Conservation (phyloP, 441 rosid genomes). For the Corymbia citriodora region DNA sequence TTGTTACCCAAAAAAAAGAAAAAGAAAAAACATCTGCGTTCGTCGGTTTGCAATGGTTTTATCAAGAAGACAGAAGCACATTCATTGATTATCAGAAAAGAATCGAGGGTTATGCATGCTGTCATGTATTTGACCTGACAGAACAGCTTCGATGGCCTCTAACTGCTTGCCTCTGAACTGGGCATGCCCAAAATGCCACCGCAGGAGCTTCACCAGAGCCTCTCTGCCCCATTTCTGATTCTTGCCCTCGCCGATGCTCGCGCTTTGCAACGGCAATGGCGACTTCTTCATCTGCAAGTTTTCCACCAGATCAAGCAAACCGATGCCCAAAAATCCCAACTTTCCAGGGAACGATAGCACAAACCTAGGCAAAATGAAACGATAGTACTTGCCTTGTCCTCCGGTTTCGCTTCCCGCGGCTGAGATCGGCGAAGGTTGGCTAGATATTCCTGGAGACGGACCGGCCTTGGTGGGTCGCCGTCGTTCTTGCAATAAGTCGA, state of each 20-base stretch:
- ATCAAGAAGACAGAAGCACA: neutral
- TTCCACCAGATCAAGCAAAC: neutral
- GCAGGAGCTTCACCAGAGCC: slow-evolving; percentile 67
- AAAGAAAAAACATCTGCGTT: neutral
- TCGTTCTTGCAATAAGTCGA: neutral
- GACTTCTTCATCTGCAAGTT: slow-evolving; percentile 53
- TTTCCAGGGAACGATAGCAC: neutral
- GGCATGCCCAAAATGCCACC: slow-evolving; percentile 92
- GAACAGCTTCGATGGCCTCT: slow-evolving; percentile 82
- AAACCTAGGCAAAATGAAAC: neutral
- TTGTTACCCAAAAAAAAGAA: neutral
- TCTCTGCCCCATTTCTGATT: slow-evolving; percentile 44
- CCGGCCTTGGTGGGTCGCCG: neutral
- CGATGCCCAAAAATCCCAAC: neutral
- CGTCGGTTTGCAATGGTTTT: neutral
- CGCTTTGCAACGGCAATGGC: slow-evolving; percentile 52
- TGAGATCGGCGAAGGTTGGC: neutral
- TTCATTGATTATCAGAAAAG: neutral
- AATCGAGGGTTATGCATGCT: neutral
- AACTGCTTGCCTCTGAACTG: slow-evolving; percentile 86
- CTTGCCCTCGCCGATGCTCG: slow-evolving; percentile 26
- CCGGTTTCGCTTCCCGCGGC: neutral
- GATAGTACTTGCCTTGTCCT: neutral
- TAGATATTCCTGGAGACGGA: neutral
- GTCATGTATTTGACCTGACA: slow-evolving; percentile 42